Evolutionary conservation across 352 stramenopile species (phyloP).

Genomic region (Phytophthora tentaculata): DNA sequence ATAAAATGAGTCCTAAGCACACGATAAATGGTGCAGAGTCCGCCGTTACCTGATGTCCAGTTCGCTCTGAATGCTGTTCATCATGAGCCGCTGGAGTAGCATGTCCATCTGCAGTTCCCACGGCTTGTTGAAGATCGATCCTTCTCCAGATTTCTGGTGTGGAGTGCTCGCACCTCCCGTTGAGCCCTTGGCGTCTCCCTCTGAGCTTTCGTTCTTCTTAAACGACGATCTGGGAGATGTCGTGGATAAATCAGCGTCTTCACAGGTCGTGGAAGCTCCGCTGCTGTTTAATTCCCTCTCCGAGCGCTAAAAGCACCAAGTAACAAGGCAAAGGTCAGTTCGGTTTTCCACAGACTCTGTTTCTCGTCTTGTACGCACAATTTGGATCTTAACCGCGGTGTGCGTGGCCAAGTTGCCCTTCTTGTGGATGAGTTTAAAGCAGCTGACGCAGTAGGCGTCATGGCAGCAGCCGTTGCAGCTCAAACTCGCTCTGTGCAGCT

Average conservation of each 20-base stretch:
- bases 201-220: slow-evolving; percentile 20
- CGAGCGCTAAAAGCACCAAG: slow-evolving; percentile 8
- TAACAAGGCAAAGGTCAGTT: slow-evolving; percentile 2
- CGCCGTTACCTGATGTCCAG: slow-evolving; percentile 68
- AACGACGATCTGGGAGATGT: slow-evolving; percentile 24
- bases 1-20: slow-evolving; percentile 21
- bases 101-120: slow-evolving; percentile 90
- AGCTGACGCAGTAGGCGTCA: slow-evolving; percentile 86
- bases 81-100: slow-evolving; percentile 84
- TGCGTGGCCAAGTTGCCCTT: slow-evolving; percentile 83
- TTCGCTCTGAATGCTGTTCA: slow-evolving; percentile 78
- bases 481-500: slow-evolving; percentile 68
- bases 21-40: slow-evolving; percentile 3
- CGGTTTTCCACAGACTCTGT: neutral
- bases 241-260: slow-evolving; percentile 42
- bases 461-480: slow-evolving; percentile 88
- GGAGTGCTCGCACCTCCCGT: slow-evolving; percentile 10
- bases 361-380: slow-evolving; percentile 26
- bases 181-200: slow-evolving; percentile 18
- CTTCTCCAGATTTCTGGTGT: slow-evolving; percentile 8
- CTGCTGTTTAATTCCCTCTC: slow-evolving; percentile 33
- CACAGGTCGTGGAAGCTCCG: slow-evolving; percentile 26
- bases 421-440: slow-evolving; percentile 91
- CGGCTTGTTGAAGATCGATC: slow-evolving; percentile 47
- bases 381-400: slow-evolving; percentile 68